A percentile compares a stretch with the other conserved stretches of the same genome.
These are phyloP conservation scores for Fusarium sp. DNA, from an alignment of 2,329 filamentous ascomycete species.

Conservation along the genomic window DNA sequence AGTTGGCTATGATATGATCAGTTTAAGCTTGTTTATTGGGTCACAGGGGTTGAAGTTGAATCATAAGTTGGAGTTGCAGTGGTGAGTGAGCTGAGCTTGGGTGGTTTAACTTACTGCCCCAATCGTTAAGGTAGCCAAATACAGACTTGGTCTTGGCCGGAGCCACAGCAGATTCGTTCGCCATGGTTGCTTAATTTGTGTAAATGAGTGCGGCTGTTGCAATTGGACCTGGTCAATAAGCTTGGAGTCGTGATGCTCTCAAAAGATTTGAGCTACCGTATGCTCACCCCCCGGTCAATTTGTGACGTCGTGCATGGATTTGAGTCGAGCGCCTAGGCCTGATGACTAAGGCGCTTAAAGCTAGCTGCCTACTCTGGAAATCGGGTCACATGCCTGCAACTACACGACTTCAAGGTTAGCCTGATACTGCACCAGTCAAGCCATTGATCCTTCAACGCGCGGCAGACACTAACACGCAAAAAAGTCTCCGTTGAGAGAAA, in stretches of 20 bases:
- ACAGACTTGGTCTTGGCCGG: slow-evolving; percentile 49
- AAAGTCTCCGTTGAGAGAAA: neutral
- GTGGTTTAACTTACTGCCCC: slow-evolving; percentile 61
- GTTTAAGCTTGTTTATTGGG: slow-evolving; percentile 12
- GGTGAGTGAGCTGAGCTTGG: slow-evolving; percentile 11
- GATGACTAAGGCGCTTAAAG: slow-evolving; percentile 34
- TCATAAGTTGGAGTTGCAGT: slow-evolving; percentile 9
- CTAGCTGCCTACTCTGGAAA: slow-evolving; percentile 15
- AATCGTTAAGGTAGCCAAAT: slow-evolving; percentile 56
- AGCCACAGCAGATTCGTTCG: slow-evolving; percentile 35
- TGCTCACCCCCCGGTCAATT: slow-evolving; percentile 18
- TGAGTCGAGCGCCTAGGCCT: neutral
- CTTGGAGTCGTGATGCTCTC: slow-evolving; percentile 30
- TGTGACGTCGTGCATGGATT: slow-evolving; percentile 35
- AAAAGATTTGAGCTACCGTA: slow-evolving; percentile 33
- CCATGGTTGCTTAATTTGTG: slow-evolving; percentile 45
- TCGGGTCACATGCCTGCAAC: slow-evolving; percentile 16
- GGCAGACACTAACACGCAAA: neutral
- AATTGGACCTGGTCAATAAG: slow-evolving; percentile 18
- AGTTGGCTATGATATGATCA: slow-evolving; percentile 58
- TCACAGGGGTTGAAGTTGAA: slow-evolving; percentile 3
- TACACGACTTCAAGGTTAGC: neutral
- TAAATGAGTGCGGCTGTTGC: slow-evolving; percentile 29
- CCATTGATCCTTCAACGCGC: neutral
- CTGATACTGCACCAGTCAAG: neutral